Evolutionary conservation across 495 filamentous ascomycete genomes (phyloP), one percentile per base, ranked within the genome.

Genomic region (Xylaria longipes): DNA sequence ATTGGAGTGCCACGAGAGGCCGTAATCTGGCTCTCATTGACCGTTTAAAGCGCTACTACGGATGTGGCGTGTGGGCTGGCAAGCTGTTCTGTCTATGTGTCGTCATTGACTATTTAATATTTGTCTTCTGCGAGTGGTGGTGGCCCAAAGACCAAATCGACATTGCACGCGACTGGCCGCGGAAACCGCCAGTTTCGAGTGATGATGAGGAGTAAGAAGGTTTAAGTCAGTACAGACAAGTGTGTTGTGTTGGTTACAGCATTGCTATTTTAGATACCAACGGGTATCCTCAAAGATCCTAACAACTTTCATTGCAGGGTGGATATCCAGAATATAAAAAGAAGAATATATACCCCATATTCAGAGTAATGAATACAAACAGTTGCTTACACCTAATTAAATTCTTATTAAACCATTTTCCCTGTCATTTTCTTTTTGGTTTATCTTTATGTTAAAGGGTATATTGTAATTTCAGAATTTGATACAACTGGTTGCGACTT

Each of bases 41-140:
- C 77, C 88, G 96, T 25, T 80, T 99, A 29, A 99, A 99, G 80
- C 83, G 95, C 33, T 98, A 99, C 76, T 99, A 98, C 77, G 96
- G 96, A n/a, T 99, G 96, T 76, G 96, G 96, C n/a, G 94, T 98
- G 48, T 99, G 96, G 96, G 96, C 96, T 12, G 96, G 96, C 9
- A 99, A 99, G 81, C 81, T 99, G 29, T 99, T 99, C 77, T 97
- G 95, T 75, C 81, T 99, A 2, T 98, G 94, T 71, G 95, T 95
- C 20, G 90, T 98, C 71, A 91, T 99, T 57, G 96, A 99, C 78
- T 98, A 95, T 75, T 78, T 99, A 71, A 84, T 99, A 61, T 97
- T 92, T 72, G 85, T 97, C 37, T 89, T 95, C 65, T 82, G 98
- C 54, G 97, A 98, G 80, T 88, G 97, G 81, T 92, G 89, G 83